phyloP scores from a whole-genome alignment of 306 rosid genomes.

The Trifolium fragiferum region DNA sequence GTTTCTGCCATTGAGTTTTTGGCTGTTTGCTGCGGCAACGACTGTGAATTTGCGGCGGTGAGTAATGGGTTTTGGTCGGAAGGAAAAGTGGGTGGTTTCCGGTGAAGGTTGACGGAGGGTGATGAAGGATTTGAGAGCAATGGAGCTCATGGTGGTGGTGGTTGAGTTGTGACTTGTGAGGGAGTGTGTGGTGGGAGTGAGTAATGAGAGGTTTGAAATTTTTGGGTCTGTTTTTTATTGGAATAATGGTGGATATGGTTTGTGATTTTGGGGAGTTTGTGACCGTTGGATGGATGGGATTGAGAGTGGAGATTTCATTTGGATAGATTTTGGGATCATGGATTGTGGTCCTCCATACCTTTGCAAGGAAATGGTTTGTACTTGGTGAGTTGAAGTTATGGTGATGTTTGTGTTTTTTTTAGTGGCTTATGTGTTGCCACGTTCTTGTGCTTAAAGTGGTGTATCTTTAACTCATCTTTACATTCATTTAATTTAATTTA shows the following conservation, averaged over 20 bases:
- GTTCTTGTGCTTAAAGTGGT: conserved; percentile 19
- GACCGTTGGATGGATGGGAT: conserved; percentile 53
- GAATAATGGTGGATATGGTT: conserved; percentile 64
- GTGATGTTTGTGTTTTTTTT: neutral
- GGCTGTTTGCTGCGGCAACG: conserved; percentile 67
- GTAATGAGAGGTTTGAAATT: neutral
- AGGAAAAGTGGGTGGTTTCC: conserved; percentile 56
- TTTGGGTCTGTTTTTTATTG: neutral
- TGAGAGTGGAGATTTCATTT: conserved; percentile 50
- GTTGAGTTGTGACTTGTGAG: neutral
- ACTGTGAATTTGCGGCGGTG: conserved; percentile 53
- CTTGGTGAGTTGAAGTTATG: neutral
- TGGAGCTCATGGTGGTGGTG: conserved; percentile 63
- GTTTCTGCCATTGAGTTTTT: conserved; percentile 69
- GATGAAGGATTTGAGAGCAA: conserved; percentile 81
- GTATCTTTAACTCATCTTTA: neutral
- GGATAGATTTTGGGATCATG: conserved; percentile 69
- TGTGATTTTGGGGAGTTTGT: conserved; percentile 42
- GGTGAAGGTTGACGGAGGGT: conserved; percentile 82
- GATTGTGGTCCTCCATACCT: neutral
- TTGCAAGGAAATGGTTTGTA: neutral
- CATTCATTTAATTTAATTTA: conserved; percentile 1
- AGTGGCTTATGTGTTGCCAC: conserved; percentile 58
- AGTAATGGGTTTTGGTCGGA: conserved; percentile 37
- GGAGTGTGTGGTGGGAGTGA: neutral